Percentiles rank a stretch among this genome's conserved stretches.
These are phyloP conservation scores for Picea abies DNA, from an alignment of 83 land plant genomes.

Conservation along the genomic window DNA sequence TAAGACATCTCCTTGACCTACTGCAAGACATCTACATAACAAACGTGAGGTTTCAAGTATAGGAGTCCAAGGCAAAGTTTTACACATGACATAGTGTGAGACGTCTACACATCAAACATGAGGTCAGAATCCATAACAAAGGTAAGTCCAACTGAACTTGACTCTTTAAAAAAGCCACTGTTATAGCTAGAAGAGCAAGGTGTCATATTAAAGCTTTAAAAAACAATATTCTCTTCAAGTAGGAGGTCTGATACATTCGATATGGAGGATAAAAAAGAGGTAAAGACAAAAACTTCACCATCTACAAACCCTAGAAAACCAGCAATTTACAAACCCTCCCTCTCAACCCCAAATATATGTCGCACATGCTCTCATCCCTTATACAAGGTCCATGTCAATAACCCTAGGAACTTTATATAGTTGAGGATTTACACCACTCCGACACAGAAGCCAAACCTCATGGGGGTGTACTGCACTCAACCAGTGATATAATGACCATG, in stretches of 20 bases:
- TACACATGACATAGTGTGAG: no score
- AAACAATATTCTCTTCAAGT: neutral
- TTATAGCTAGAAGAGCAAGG: neutral
- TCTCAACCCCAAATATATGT: neutral
- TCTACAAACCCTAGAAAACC: neutral
- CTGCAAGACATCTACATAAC: neutral
- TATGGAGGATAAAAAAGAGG: no score
- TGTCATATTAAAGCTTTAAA: neutral
- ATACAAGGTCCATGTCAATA: neutral
- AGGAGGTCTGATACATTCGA: neutral
- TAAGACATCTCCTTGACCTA: neutral
- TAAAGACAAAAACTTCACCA: neutral
- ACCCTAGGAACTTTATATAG: neutral
- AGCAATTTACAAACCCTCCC: neutral
- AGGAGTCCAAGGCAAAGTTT: no score
- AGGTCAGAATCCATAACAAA: neutral
- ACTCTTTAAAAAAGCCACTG: no score
- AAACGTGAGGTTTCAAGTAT: no score
- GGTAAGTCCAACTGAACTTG: neutral
- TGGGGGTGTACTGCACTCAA: no score
- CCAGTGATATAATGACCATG: neutral
- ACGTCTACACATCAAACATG: neutral
- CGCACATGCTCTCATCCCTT: neutral
- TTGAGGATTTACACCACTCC: neutral
- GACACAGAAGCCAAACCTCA: no score